These are phyloP conservation scores for Phyllachora maydis DNA, from an alignment of 2,329 filamentous ascomycete species.

Conservation along the genomic window DNA sequence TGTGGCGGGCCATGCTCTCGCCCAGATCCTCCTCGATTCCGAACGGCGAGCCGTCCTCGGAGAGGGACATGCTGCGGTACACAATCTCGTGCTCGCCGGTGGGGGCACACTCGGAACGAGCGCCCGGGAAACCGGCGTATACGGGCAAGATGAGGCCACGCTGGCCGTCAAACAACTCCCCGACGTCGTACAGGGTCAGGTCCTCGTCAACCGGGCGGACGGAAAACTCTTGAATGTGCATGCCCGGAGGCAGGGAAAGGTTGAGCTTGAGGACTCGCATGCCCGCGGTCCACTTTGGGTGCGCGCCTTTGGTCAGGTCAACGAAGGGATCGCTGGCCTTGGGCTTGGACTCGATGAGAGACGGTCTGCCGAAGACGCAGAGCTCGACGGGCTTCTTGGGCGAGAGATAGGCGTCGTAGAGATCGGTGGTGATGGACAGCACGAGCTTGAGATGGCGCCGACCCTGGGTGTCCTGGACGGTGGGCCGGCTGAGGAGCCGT, in stretches of 20 bases:
- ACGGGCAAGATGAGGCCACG: conserved; percentile 21
- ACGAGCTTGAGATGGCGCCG: conserved; percentile 19
- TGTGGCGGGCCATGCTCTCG: conserved; percentile 36
- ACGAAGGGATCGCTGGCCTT: conserved; percentile 4
- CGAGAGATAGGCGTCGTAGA: conserved; percentile 32
- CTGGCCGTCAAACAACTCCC: conserved; percentile 6
- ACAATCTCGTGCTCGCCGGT: conserved; percentile 6
- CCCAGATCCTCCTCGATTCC: conserved; percentile 37
- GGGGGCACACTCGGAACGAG: too few relatives aligned
- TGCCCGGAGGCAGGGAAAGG: conserved; percentile 7
- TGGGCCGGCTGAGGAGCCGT: conserved; percentile 26
- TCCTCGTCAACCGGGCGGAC: conserved; percentile 6
- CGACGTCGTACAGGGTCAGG: conserved; percentile 5
- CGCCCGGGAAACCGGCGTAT: too few relatives aligned
- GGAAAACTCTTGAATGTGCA: conserved; percentile 6
- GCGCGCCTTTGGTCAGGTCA: conserved; percentile 3
- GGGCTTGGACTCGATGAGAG: conserved; percentile 8
- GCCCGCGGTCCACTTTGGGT: conserved; percentile 10
- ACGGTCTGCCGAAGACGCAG: conserved; percentile 10
- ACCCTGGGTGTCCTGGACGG: conserved; percentile 10
- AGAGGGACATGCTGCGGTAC: conserved; percentile 11
- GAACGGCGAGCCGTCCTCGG: conserved; percentile 14
- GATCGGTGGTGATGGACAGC: conserved; percentile 34
- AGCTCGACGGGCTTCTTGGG: conserved; percentile 22
- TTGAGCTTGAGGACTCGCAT: conserved; percentile 16